Conservation (phyloP, 441 rosid genomes). For the Kokia cookei region DNA sequence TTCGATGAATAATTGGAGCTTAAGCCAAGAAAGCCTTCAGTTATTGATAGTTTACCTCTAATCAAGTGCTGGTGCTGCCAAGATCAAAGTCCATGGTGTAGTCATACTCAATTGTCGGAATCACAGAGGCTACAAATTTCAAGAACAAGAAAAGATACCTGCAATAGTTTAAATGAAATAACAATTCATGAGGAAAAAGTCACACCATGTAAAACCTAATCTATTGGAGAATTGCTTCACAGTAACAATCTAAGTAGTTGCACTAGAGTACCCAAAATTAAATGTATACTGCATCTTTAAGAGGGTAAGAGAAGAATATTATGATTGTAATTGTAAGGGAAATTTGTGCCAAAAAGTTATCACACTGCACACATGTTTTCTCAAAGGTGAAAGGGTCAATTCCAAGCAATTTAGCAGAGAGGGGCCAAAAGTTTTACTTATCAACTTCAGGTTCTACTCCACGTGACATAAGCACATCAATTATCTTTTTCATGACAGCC, state of each 20-base stretch:
- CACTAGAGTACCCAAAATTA: not conserved
- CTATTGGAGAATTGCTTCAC: not conserved
- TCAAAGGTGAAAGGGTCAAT: not conserved
- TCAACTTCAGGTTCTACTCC: slow-evolving; percentile 97
- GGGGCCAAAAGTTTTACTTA: slow-evolving; percentile 32
- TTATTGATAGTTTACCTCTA: slow-evolving; percentile 28
- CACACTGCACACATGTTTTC: not conserved
- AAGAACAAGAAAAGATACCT: slow-evolving; percentile 93
- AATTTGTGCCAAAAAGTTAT: not conserved
- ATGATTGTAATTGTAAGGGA: not conserved
- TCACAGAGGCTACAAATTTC: slow-evolving; percentile 89
- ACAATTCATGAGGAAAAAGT: not conserved
- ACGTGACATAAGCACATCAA: slow-evolving; percentile 86
- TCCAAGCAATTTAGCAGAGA: not conserved
- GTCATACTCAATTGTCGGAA: slow-evolving; percentile 92
- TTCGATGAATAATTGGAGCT: not conserved
- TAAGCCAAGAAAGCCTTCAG: not conserved
- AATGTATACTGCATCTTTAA: not conserved
- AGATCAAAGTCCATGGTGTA: slow-evolving; percentile 96
- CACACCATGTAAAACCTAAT: not conserved
- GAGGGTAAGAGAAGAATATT: not conserved
- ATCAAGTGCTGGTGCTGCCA: slow-evolving; percentile 76
- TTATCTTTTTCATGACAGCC: slow-evolving; percentile 97
- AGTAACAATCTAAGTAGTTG: not conserved
- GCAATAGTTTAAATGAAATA: slow-evolving; percentile 4